Base-by-base conservation (phyloP, 2,329 filamentous ascomycete genomes). In the Monilinia laxa region DNA sequence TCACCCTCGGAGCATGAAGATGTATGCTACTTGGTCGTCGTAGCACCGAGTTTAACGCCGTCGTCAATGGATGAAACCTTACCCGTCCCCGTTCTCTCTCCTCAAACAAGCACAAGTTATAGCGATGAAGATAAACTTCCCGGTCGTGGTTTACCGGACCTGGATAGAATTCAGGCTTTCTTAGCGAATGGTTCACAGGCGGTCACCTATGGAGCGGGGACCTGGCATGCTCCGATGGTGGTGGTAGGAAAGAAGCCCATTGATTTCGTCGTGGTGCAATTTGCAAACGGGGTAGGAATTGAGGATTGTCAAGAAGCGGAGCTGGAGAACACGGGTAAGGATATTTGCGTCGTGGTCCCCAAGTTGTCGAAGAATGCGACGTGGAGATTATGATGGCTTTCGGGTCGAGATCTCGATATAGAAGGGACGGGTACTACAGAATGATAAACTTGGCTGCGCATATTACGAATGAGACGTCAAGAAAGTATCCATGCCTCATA, bases 161-260 rank as follows among this genome's bases (percentile, higher is more conserved):
- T 97, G 52, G 76, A 77, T 28, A 83, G 85, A 11, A 73, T 96
- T 51, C 84, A 82, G 71, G 94, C 93, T 0, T 99, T 97, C 76
- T 79, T 96, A 65, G 93, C 91, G 1, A 85, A 83, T 60, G 88
- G 87, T 3, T 83, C 84, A 31, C 92, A 97, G 80, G 93, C 92
- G 14, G 92, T 99, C 18, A 97, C 93, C 3, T 99, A 98, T 77
- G 92, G 86, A 1, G 88, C 91, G 1, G 95, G 92, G 6, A 97
- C 93, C 64, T 99, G 89, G 86, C 95, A 99, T 81, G 93, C 94
- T 69, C 95, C 95, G 0, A 98, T 99, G 94, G 90, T 93, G 18
- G 93, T 92, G 20, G 78, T 98, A 59, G 93, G 93, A 0, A 77
- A 79, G 55, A 79, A 81, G 64, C 83, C 87, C 25, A 81, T 97